Evolutionary conservation across 2,329 filamentous ascomycete species (phyloP).

Genomic region (Helminthosporium solani): DNA sequence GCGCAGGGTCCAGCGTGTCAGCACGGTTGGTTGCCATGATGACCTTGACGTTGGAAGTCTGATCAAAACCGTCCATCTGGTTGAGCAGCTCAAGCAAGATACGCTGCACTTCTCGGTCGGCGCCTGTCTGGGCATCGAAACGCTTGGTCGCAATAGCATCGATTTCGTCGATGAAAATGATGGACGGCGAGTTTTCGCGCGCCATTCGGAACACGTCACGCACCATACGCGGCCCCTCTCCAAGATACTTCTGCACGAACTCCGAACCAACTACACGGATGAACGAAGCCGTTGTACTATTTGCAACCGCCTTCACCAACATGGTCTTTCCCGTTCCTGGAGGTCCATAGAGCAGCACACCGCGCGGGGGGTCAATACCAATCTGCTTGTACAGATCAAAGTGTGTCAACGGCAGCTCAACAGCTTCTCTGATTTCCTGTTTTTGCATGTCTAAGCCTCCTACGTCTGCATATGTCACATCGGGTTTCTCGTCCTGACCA

Average conservation of each 20-base stretch:
- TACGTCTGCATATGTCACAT: slow-evolving; percentile 96
- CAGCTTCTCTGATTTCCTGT: slow-evolving; percentile 97
- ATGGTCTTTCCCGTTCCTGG: slow-evolving; percentile 97
- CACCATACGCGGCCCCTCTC: slow-evolving; percentile 97
- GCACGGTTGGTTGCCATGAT: slow-evolving; percentile 99
- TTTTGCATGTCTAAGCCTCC: slow-evolving; percentile 99
- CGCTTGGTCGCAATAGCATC: slow-evolving; percentile 98
- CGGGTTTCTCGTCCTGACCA: slow-evolving; percentile 92
- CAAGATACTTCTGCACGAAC: slow-evolving; percentile 98
- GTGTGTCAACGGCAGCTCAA: slow-evolving; percentile 93
- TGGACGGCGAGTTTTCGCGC: slow-evolving; percentile 93
- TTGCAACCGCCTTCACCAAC: slow-evolving; percentile 97
- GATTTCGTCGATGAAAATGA: slow-evolving; percentile 99
- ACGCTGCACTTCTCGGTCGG: slow-evolving; percentile 96
- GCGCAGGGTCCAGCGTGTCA: slow-evolving; percentile 91
- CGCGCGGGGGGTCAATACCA: slow-evolving; percentile 95
- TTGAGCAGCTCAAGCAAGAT: slow-evolving; percentile 96
- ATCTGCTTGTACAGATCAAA: slow-evolving; percentile 99
- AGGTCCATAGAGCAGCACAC: slow-evolving; percentile 93
- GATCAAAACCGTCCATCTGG: slow-evolving; percentile 99
- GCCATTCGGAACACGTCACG: slow-evolving; percentile 99
- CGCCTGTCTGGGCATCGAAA: slow-evolving; percentile 97
- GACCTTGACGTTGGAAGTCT: slow-evolving; percentile 98
- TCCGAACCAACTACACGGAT: slow-evolving; percentile 98
- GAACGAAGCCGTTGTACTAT: slow-evolving; percentile 96